These are phyloP conservation scores for Cytidiella melzeri DNA, from an alignment of 768 basidiomycete genomes.

Conservation along the genomic window DNA sequence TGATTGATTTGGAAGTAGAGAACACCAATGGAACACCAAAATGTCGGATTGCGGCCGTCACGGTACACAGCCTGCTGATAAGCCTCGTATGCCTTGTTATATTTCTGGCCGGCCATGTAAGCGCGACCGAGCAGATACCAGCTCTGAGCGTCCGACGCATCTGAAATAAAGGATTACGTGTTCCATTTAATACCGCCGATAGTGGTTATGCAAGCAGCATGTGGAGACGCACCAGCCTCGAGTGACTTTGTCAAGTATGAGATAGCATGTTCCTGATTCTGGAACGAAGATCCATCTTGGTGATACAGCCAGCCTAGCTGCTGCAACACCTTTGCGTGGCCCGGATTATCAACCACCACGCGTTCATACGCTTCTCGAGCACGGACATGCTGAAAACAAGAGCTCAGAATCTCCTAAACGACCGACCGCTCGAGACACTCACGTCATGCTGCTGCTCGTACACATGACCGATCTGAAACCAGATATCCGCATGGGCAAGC, in stretches of 20 bases:
- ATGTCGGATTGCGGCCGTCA: constrained; percentile 97
- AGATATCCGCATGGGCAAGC: constrained; percentile 94
- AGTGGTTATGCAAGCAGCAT: background rate
- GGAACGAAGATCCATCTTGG: constrained; percentile 90
- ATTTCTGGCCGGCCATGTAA: constrained; percentile 97
- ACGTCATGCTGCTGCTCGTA: constrained; percentile 98
- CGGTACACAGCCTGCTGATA: constrained; percentile 99
- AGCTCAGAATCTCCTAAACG: background rate
- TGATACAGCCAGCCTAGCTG: constrained; percentile 98
- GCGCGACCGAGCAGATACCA: constrained; percentile 99
- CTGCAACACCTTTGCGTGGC: constrained; percentile 94
- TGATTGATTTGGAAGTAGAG: constrained; percentile 99
- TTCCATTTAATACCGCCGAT: constrained; percentile 1
- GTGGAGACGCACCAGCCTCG: constrained; percentile 70
- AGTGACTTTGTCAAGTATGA: constrained; percentile 91
- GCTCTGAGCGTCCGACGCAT: constrained; percentile 92
- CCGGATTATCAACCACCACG: constrained; percentile 87
- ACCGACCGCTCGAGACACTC: constrained; percentile 23
- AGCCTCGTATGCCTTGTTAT: constrained; percentile 99
- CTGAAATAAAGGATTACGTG: constrained; percentile 34
- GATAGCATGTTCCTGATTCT: constrained; percentile 93
- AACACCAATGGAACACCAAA: constrained; percentile 99
- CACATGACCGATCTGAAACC: constrained; percentile 99
- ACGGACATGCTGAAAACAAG: constrained; percentile 57
- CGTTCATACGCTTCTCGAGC: constrained; percentile 96